Base-by-base conservation (phyloP, 2,329 filamentous ascomycete genomes). In the Xylaria sp. region DNA sequence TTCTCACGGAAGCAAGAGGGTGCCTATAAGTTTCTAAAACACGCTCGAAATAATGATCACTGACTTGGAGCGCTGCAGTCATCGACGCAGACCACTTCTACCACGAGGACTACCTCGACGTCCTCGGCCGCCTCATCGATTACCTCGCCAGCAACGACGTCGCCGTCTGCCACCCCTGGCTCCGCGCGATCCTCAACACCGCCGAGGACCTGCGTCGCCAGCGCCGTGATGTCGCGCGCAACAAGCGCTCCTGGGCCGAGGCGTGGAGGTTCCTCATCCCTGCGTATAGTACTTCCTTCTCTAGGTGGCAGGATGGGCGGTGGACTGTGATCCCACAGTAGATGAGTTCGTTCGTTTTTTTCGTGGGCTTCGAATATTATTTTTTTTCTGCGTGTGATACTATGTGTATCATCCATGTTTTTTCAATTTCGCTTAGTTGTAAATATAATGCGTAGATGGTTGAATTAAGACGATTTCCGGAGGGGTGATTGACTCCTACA, bases 131-230 rank as follows among this genome's bases (percentile, higher is more conserved):
- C 15, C 32, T 62, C 2, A 1, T 62, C 18, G 4, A 28, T 3
- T 3, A 45, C 13, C 5, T 66, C 41, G 52, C 18, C 7, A 2
- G 0, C 5, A 5, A 3, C 32, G 15, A 18, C n/a, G 32, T 30
- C 52, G 25, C 4, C 15, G 8, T 62, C 23, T 15, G 41, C 20
- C 15, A 18, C 20, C 34, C 52, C 12, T 66, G 59, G 58, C 43
- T 62, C 12, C 52, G 43, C 34, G 52, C 62, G 45, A 57, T 66
- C 52, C 8, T 25, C 13, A 9, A 25, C 15, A 20, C 18, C 7
- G 10, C 32, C 34, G 28, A 41, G 0, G 46, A 53, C 41, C 34
- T 66, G 59, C 59, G 64, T 1, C 25, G 7, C 12, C 53, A 66
- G 64, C 64, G 59, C 25, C 30, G 41, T 32, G 25, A n/a, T 23